Evolutionary conservation across 1,139 yeast genomes (phyloP), one percentile per base, ranked within the genome.

Genomic region (Magnusiomyces tetraspermus): DNA sequence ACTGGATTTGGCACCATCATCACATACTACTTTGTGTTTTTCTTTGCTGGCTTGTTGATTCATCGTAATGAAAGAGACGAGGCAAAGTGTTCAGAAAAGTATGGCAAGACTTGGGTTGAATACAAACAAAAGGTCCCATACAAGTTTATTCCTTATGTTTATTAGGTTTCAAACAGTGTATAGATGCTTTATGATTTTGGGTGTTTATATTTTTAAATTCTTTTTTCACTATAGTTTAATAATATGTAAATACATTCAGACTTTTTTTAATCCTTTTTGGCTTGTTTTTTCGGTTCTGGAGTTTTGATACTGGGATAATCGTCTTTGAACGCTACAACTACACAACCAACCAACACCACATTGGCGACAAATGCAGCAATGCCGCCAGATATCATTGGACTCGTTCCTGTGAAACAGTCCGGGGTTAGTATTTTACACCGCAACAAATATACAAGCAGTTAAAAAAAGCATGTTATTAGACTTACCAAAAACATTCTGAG

Each of bases 61-160:
- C 98, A 92, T 67, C 80, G 99, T 67, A 97, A 92, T 68, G 70
- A 70, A 21, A 78, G 99, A 67, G 99, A 92, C 68, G 97, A 90
- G 63, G 85, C 84, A 51, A 90, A 92, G 69, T 92, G 99, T 67
- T 76, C 82, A 37, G 80, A 72, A 36, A 92, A 92, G 72, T 94
- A 92, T 63, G 95, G 95, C 21, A 74, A 82, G 57, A 78, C 82
- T 47, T 92, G 98, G 98, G 77, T 72, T 51, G 82, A 83, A 67
- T 94, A 92, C 67, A 86, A 85, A 70, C 72, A 68, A 57, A 66
- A 70, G 59, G 99, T 94, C 21, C 96, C 96, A 21, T 90, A 84
- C 68, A 84, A 89, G 66, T 89, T 92, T 59, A 77, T 92, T 58
- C 99, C 99, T 2, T 88, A 83, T 63, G 69, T 92, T 8, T 92